A percentile compares a stretch with the other conserved stretches of the same genome.
Evolutionary conservation across 495 filamentous ascomycete genomes (phyloP).

Genomic region (Hypoxylon lenormandii): DNA sequence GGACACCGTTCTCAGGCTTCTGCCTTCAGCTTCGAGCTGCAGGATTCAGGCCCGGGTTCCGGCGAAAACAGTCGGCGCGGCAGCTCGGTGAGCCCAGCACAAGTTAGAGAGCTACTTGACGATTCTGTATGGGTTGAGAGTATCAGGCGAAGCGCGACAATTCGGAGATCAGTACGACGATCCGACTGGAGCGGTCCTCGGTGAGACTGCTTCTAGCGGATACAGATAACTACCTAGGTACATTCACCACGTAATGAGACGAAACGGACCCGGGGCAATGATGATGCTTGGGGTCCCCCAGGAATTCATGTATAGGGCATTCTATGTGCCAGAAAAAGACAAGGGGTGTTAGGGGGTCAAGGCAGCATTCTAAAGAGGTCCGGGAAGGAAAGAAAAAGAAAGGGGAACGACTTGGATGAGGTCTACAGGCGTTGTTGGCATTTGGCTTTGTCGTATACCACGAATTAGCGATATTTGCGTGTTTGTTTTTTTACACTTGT

Average conservation of each 20-base stretch:
- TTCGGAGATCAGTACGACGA: constrained; percentile 65
- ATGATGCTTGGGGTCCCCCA: constrained; percentile 5
- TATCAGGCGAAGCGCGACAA: constrained; percentile 87
- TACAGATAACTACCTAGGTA: constrained; percentile 17
- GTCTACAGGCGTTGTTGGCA: constrained; percentile 41
- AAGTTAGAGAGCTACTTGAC: constrained; percentile 83
- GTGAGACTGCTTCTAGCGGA: constrained; percentile 23
- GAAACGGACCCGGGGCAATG: constrained; percentile 14
- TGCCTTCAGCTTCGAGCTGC: constrained; percentile 61
- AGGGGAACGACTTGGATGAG: constrained; percentile 44
- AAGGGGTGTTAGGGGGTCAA: constrained; percentile 9
- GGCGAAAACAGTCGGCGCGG: constrained; percentile 66
- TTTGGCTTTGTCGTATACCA: constrained; percentile 30
- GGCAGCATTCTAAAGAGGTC: constrained; percentile 28
- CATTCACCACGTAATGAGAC: constrained; percentile 36
- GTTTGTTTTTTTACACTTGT: constrained; percentile 20
- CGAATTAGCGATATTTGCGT: constrained; percentile 24
- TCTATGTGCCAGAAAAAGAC: constrained; percentile 20
- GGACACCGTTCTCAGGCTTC: constrained; percentile 50
- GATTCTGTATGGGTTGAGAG: constrained; percentile 93
- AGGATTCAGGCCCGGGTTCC: constrained; percentile 45
- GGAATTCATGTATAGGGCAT: constrained; percentile 23
- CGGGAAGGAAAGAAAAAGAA: constrained; percentile 18
- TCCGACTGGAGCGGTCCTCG: constrained; percentile 45
- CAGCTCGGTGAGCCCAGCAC: constrained; percentile 78